Percentiles rank a stretch among this genome's conserved stretches.
These are phyloP conservation scores for Prunus persica DNA, from an alignment of 306 rosid genomes.

Conservation along the genomic window DNA sequence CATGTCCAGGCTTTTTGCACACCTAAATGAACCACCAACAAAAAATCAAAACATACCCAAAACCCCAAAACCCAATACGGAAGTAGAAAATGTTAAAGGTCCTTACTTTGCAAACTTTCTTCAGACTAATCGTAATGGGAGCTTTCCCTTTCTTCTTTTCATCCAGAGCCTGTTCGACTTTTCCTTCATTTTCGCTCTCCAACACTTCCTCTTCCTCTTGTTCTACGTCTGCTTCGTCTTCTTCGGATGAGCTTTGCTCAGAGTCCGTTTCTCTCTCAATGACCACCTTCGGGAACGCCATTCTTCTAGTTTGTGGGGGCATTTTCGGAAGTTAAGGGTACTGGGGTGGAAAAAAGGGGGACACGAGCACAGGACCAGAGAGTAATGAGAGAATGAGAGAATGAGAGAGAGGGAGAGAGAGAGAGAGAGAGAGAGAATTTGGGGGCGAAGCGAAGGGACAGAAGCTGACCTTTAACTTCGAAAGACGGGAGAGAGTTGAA, in stretches of 20 bases:
- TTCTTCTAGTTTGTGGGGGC: conserved; percentile 68
- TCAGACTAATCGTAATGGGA: conserved; percentile 59
- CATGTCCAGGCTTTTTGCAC: conserved; percentile 89
- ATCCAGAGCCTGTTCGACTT: conserved; percentile 38
- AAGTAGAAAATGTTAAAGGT: not conserved
- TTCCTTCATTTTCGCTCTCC: conserved; percentile 24
- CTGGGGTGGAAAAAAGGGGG: no score
- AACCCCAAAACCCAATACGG: not conserved
- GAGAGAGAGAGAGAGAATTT: not conserved
- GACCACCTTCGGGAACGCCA: conserved; percentile 57
- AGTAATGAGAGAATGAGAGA: not conserved
- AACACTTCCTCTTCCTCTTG: conserved; percentile 21
- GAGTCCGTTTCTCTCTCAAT: conserved; percentile 70
- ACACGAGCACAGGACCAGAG: not conserved
- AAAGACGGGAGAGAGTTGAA: not conserved
- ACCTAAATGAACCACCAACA: conserved; percentile 39
- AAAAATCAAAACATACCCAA: not conserved
- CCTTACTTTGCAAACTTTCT: conserved; percentile 81
- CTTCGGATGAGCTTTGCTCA: conserved; percentile 72
- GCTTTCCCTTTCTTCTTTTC: conserved; percentile 54
- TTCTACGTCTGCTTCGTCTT: conserved; percentile 42
- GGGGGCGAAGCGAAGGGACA: not conserved
- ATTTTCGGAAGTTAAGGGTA: conserved; percentile 17
- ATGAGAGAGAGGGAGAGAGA: not conserved
- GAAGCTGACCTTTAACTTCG: conserved; percentile 4